Percentiles rank a stretch among this genome's conserved stretches.
Conservation (phyloP, 148 eudicot genomes). For the Persicaria tinctoria region DNA sequence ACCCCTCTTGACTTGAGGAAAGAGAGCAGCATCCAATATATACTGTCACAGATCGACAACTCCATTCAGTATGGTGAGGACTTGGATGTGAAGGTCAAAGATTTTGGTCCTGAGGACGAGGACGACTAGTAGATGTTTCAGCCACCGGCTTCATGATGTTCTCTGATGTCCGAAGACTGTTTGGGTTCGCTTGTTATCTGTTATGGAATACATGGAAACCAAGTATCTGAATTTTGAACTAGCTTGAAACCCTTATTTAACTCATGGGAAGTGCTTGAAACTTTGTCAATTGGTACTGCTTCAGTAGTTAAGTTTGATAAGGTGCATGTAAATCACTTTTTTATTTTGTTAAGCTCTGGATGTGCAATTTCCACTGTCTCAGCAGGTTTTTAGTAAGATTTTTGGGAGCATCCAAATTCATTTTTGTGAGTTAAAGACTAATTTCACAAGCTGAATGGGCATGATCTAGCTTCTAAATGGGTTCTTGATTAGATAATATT, state of each 20-base stretch:
- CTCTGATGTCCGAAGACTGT: not conserved
- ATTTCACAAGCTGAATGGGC: too few species aligned
- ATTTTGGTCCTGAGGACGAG: slow-evolving; percentile 63
- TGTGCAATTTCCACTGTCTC: not conserved
- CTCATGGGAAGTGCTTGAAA: not conserved
- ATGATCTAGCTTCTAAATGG: too few species aligned
- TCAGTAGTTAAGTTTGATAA: not conserved
- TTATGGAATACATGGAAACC: not conserved
- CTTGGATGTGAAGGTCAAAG: slow-evolving; percentile 84
- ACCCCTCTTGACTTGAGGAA: slow-evolving; percentile 86
- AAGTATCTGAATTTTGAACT: not conserved
- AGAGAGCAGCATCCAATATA: slow-evolving; percentile 63
- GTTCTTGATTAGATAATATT: too few species aligned
- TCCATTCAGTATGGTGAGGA: slow-evolving; percentile 86
- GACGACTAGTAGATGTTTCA: slow-evolving; percentile 17
- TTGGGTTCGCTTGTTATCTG: not conserved
- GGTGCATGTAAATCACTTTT: not conserved
- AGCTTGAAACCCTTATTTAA: slow-evolving; percentile 3
- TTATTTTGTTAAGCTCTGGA: not conserved
- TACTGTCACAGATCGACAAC: slow-evolving; percentile 62
- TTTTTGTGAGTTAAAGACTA: too few species aligned
- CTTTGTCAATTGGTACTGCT: not conserved
- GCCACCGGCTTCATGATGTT: not conserved
- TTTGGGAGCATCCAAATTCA: too few species aligned
- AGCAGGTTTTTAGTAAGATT: too few species aligned